phyloP scores from a whole-genome alignment of 2,329 filamentous ascomycete genomes.

The Fusarium sp. region DNA sequence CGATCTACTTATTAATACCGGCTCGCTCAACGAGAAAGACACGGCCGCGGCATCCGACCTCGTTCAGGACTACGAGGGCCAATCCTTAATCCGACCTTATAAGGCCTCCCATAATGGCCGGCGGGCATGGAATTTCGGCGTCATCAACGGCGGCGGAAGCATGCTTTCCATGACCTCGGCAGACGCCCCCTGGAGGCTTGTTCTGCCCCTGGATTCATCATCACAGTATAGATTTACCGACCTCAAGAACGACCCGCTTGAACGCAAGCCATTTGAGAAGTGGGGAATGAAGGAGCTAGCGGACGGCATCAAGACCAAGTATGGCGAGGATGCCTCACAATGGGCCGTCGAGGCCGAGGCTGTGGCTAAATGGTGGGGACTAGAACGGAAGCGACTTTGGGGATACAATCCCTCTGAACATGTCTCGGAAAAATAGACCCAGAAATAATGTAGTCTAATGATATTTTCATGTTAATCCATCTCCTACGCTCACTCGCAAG shows the following conservation, averaged over 20 bases:
- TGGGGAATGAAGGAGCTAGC: constrained; percentile 47
- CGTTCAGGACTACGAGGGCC: constrained; percentile 54
- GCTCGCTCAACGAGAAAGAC: constrained; percentile 50
- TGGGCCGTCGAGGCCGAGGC: constrained; percentile 49
- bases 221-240: constrained; percentile 55
- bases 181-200: constrained; percentile 51
- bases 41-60: constrained; percentile 48
- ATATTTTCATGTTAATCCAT: too few relatives aligned
- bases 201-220: constrained; percentile 52
- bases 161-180: constrained; percentile 53
- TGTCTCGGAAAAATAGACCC: too few relatives aligned
- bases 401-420: constrained; percentile 24
- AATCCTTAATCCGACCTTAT: constrained; percentile 53
- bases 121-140: constrained; percentile 54
- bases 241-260: constrained; percentile 48
- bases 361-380: constrained; percentile 42
- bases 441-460: too few relatives aligned
- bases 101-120: constrained; percentile 44
- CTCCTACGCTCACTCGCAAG: too few relatives aligned
- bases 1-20: constrained; percentile 54
- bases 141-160: constrained; percentile 54
- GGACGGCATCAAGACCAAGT: constrained; percentile 39
- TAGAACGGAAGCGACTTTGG: constrained; percentile 45
- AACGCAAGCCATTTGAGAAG: constrained; percentile 46
- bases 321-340: constrained; percentile 40